Percentiles rank a stretch among this genome's conserved stretches.
Evolutionary conservation across 176 grass and related monocot genomes (phyloP).

Genomic region (Areca catechu): DNA sequence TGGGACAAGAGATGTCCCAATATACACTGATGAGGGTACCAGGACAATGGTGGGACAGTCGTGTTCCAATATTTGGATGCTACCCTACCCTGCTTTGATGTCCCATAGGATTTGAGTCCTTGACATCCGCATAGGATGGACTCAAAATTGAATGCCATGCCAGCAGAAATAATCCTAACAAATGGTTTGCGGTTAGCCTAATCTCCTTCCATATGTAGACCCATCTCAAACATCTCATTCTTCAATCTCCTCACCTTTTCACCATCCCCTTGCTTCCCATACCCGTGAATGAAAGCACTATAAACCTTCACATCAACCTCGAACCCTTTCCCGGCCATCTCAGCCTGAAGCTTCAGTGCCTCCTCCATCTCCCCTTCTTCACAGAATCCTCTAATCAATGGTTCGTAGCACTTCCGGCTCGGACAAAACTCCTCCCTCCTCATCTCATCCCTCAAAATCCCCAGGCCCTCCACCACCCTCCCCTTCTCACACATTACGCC

Average conservation of each 20-base stretch:
- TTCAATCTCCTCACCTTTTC: slow-evolving; percentile 45
- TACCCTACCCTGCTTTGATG: no score
- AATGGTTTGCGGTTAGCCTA: no score
- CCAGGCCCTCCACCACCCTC: slow-evolving; percentile 28
- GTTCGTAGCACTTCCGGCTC: slow-evolving; percentile 31
- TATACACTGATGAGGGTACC: no score
- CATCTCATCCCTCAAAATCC: slow-evolving; percentile 48
- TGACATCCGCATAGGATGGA: no score
- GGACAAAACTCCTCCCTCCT: slow-evolving; percentile 39
- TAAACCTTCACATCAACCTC: slow-evolving; percentile 34
- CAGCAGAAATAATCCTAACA: no score
- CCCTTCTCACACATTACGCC: slow-evolving; percentile 31
- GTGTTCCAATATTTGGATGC: no score
- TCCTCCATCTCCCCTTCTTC: slow-evolving; percentile 36
- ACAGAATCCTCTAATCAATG: slow-evolving; percentile 35
- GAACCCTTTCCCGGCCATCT: slow-evolving; percentile 60
- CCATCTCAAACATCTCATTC: slow-evolving; percentile 34
- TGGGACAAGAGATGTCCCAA: no score
- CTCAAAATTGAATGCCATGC: no score
- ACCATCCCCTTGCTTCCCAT: slow-evolving; percentile 24
- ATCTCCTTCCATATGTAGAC: neutral
- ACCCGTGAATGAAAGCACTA: slow-evolving; percentile 28
- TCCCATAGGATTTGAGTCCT: no score
- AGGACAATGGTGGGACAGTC: no score
- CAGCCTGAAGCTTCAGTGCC: slow-evolving; percentile 53